A percentile compares a stretch with the other conserved stretches of the same genome.
These are phyloP conservation scores for Fraxinus quadrangulata DNA, from an alignment of 257 asterid genomes.

Conservation along the genomic window DNA sequence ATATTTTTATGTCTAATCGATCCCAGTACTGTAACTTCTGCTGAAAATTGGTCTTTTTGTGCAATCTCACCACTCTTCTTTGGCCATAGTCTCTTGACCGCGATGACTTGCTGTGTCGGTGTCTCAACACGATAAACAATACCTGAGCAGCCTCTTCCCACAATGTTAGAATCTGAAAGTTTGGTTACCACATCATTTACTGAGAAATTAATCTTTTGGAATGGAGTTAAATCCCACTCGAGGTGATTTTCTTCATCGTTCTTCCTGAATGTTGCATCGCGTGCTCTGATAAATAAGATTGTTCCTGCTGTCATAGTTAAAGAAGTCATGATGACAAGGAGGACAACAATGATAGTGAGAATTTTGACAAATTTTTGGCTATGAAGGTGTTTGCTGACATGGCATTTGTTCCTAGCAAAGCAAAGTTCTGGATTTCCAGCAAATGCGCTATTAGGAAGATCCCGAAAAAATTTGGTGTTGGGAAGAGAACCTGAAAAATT, in stretches of 20 bases:
- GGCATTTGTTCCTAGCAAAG: conserved; percentile 39
- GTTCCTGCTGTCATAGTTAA: conserved; percentile 37
- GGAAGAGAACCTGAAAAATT: conserved; percentile 64
- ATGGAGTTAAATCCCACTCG: conserved; percentile 65
- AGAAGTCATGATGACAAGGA: conserved; percentile 37
- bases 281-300: conserved; percentile 38
- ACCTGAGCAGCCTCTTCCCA: conserved; percentile 73
- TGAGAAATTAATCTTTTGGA: conserved; percentile 66
- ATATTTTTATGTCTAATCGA: conserved; percentile 72
- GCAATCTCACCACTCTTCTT: conserved; percentile 51
- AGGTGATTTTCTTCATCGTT: conserved; percentile 52
- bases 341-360: conserved; percentile 38
- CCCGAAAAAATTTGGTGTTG: conserved; percentile 53
- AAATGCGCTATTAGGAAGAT: conserved; percentile 51
- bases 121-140: conserved; percentile 67
- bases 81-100: conserved; percentile 68
- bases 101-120: conserved; percentile 49
- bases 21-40: conserved; percentile 67
- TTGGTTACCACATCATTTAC: conserved; percentile 53
- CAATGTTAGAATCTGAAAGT: conserved; percentile 64
- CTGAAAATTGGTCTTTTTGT: conserved; percentile 64
- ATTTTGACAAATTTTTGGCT: conserved; percentile 44
- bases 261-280: conserved; percentile 24
- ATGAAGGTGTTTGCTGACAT: conserved; percentile 28
- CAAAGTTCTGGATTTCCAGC: conserved; percentile 62